A percentile compares a stretch with the other conserved stretches of the same genome.
These are phyloP conservation scores for Botrytis medusae DNA, from an alignment of 2,329 filamentous ascomycete species.

Conservation along the genomic window DNA sequence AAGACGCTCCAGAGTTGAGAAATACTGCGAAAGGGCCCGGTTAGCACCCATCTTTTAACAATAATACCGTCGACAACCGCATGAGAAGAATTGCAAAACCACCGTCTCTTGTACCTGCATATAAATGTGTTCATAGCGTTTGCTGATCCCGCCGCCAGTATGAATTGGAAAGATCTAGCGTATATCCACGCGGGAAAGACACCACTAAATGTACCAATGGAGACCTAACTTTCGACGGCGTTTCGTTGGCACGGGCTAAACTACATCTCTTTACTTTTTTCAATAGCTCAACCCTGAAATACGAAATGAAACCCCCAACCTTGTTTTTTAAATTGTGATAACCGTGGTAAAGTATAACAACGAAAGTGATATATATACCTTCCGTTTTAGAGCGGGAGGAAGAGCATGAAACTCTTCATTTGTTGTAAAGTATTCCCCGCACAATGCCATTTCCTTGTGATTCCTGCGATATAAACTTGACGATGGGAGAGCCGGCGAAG, in stretches of 20 bases:
- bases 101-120: conserved; percentile 19
- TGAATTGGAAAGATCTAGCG: conserved; percentile 12
- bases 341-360: conserved; percentile 6
- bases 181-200: neutral
- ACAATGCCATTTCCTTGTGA: conserved; percentile 36
- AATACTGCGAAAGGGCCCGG: conserved; percentile 54
- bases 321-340: conserved; percentile 15
- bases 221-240: conserved; percentile 14
- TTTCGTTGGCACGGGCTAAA: conserved; percentile 9
- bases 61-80: conserved; percentile 20
- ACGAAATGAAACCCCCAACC: conserved; percentile 6
- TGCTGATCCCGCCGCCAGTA: conserved; percentile 20
- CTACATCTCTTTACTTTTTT: conserved; percentile 13
- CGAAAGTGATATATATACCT: conserved; percentile 44
- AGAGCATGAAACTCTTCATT: conserved; percentile 52
- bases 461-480: conserved; percentile 36
- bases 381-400: conserved; percentile 51
- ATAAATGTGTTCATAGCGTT: conserved; percentile 24
- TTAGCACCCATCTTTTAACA: conserved; percentile 16
- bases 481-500: conserved; percentile 27
- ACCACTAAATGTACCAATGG: conserved; percentile 16
- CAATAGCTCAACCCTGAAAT: conserved; percentile 5
- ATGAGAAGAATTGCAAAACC: conserved; percentile 12
- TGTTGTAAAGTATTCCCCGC: conserved; percentile 36
- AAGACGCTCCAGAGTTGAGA: conserved; percentile 69